Conservation (phyloP, 2,329 filamentous ascomycete species). For the Aspergillus vadensis region DNA sequence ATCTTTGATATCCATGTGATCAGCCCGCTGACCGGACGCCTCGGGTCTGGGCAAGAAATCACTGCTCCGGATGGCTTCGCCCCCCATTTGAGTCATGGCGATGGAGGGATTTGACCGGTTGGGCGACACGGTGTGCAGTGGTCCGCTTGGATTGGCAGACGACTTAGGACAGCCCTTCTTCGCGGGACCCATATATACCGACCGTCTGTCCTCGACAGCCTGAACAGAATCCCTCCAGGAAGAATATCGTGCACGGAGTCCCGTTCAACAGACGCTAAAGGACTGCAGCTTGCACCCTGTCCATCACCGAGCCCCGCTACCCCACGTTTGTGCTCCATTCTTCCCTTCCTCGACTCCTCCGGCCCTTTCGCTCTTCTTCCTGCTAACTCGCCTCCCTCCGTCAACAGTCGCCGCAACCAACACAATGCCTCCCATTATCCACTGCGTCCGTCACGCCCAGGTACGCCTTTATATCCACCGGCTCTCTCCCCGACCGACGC, state of each 20-base stretch:
- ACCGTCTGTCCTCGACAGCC: neutral
- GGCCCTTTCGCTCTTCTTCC: constrained; percentile 11
- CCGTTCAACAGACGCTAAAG: neutral
- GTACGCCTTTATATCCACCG: constrained; percentile 26
- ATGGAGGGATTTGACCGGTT: neutral
- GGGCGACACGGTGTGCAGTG: neutral
- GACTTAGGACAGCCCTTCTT: neutral
- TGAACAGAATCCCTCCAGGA: neutral
- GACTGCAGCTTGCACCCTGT: constrained; percentile 12
- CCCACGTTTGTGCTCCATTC: constrained; percentile 9
- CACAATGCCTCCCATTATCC: constrained; percentile 45
- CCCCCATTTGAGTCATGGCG: neutral
- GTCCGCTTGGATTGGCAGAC: constrained; percentile 3
- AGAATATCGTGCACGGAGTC: neutral
- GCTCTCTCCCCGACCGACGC: neutral
- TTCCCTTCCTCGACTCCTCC: constrained; percentile 26
- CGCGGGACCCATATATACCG: neutral
- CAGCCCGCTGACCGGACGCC: neutral
- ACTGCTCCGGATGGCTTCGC: neutral
- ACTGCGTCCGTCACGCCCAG: constrained; percentile 51
- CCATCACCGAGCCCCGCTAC: constrained; percentile 6
- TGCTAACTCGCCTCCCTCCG: neutral
- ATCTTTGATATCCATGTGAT: neutral
- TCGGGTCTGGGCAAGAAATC: neutral
- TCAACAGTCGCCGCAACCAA: neutral